These are phyloP conservation scores for Globisporangium viniferum DNA, from an alignment of 352 stramenopile genomes.

Conservation along the genomic window DNA sequence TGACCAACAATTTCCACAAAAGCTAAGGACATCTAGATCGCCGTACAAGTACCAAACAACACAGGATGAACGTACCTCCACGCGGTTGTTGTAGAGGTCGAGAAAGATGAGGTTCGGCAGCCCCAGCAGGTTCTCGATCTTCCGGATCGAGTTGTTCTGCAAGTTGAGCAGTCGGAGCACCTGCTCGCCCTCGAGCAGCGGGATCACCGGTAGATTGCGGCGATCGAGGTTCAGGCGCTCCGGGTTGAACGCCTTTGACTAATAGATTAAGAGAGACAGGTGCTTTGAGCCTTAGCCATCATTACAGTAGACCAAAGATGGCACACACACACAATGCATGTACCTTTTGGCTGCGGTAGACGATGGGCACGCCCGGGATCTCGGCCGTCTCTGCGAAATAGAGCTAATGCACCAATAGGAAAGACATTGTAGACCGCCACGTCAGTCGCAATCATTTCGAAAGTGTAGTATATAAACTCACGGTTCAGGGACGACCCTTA, in stretches of 20 bases:
- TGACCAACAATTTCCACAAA: background rate
- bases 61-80: constrained; percentile 44
- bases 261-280: background rate
- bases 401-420: constrained; percentile 28
- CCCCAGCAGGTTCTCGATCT: constrained; percentile 81
- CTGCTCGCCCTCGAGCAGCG: constrained; percentile 87
- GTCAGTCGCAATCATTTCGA: too few species aligned
- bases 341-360: constrained; percentile 73
- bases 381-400: constrained; percentile 74
- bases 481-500: constrained; percentile 4
- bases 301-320: too few species aligned
- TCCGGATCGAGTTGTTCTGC: constrained; percentile 89
- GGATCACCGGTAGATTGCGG: constrained; percentile 72
- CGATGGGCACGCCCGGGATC: constrained; percentile 62
- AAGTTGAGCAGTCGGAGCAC: constrained; percentile 88
- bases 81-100: constrained; percentile 92
- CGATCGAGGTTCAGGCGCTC: constrained; percentile 90
- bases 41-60: too few species aligned
- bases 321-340: too few species aligned
- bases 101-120: constrained; percentile 91
- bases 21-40: background rate
- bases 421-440: background rate
- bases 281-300: too few species aligned
- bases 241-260: constrained; percentile 66
- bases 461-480: too few species aligned